phyloP scores from a whole-genome alignment of 768 basidiomycete species.

The Lentinus brumalis region DNA sequence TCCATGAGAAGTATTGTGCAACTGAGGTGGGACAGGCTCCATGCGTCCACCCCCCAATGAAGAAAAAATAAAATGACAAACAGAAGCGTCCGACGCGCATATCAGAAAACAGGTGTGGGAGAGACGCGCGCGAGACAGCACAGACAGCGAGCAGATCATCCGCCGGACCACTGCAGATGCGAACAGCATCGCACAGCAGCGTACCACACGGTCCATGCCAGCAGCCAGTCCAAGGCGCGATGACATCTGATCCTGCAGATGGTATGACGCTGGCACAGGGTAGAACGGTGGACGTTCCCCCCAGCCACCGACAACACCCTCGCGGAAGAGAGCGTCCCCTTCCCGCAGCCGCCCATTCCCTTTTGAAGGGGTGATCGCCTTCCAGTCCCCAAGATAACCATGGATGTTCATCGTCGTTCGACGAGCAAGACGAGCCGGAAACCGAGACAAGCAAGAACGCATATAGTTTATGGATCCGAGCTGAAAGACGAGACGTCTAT shows the following conservation, averaged over 20 bases:
- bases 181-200: constrained; percentile 14
- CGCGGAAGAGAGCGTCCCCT: constrained; percentile 3
- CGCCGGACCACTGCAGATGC: constrained; percentile 1
- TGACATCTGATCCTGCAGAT: constrained; percentile 15
- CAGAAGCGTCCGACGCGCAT: constrained; percentile 16
- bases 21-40: constrained; percentile 6
- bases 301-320: constrained; percentile 1
- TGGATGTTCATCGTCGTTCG: background rate
- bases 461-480: constrained; percentile 9
- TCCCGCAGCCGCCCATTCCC: constrained; percentile 12
- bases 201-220: constrained; percentile 3
- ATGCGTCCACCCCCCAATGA: background rate
- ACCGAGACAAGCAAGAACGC: constrained; percentile 17
- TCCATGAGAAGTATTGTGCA: constrained; percentile 9
- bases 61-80: constrained; percentile 1
- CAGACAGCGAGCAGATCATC: constrained; percentile 9
- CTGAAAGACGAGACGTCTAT: constrained; percentile 16
- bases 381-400: background rate
- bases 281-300: background rate
- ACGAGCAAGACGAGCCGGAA: background rate
- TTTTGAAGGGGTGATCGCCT: background rate
- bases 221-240: constrained; percentile 7
- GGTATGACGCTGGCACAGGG: background rate
- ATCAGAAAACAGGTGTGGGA: constrained; percentile 10
- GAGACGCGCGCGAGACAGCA: constrained; percentile 1